phyloP scores from a whole-genome alignment of 805 yeast species.

The Ogataea allantospora region DNA sequence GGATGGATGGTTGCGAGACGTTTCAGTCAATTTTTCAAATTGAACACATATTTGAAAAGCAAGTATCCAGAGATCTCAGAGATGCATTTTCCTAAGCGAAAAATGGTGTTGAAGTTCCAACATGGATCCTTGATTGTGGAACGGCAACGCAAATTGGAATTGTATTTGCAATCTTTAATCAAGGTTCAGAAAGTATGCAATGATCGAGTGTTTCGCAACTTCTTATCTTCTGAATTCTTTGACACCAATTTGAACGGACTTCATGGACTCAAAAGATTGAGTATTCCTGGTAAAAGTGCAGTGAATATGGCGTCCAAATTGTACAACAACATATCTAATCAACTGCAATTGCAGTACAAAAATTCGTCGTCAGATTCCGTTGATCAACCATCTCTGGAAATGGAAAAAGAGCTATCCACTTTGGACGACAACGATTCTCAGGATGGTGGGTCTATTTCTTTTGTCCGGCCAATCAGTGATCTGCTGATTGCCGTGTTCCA shows the following conservation, averaged over 20 bases:
- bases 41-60: constrained; percentile 61
- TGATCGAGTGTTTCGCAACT: constrained; percentile 67
- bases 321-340: constrained; percentile 33
- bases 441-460: constrained; percentile 36
- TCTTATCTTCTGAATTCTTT: constrained; percentile 72
- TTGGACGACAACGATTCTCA: constrained; percentile 41
- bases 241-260: constrained; percentile 26
- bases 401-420: constrained; percentile 54
- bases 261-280: constrained; percentile 8
- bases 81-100: constrained; percentile 57
- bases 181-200: constrained; percentile 68
- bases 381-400: constrained; percentile 33
- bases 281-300: constrained; percentile 16
- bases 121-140: constrained; percentile 60
- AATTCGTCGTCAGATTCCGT: constrained; percentile 12
- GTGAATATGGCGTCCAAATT: constrained; percentile 31
- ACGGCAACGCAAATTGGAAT: constrained; percentile 59
- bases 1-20: constrained; percentile 92
- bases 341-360: constrained; percentile 16
- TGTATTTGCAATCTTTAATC: constrained; percentile 58
- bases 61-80: constrained; percentile 49
- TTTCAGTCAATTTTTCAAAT: constrained; percentile 75
- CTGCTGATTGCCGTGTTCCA: constrained; percentile 69
- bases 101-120: constrained; percentile 71
- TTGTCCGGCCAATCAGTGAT: constrained; percentile 82